A percentile compares a stretch with the other conserved stretches of the same genome.
phyloP scores from a whole-genome alignment of 768 basidiomycete genomes.

The Amanita subjunquillea region DNA sequence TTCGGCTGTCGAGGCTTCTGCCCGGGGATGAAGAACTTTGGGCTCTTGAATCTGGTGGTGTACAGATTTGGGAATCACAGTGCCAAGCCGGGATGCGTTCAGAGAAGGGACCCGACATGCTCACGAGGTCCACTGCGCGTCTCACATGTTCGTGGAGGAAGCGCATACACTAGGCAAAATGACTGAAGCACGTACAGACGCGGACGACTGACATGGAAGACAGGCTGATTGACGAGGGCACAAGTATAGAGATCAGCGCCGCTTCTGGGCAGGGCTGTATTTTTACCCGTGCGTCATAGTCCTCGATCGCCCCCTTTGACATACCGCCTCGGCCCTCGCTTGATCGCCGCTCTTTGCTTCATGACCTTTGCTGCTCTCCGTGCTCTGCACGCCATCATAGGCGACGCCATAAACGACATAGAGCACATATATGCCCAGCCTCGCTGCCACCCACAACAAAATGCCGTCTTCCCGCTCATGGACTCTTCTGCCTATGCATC shows the following conservation, averaged over 20 bases:
- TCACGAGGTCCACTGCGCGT: not conserved
- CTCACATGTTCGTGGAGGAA: not conserved
- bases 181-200: constrained; percentile 2
- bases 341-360: constrained; percentile 5
- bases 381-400: constrained; percentile 55
- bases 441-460: not conserved
- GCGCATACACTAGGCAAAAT: not conserved
- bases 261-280: constrained; percentile 1
- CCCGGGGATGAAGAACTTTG: not conserved
- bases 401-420: constrained; percentile 59
- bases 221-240: constrained; percentile 18
- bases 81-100: not conserved
- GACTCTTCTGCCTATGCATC: constrained; percentile 16
- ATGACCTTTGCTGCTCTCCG: constrained; percentile 59
- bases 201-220: constrained; percentile 16
- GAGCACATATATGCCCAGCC: constrained; percentile 41
- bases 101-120: too few relatives aligned
- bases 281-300: constrained; percentile 3
- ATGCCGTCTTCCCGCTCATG: not conserved
- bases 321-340: not conserved
- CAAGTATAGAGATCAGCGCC: constrained; percentile 17
- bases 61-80: not conserved
- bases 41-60: not conserved
- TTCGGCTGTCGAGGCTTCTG: constrained; percentile 5
- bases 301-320: constrained; percentile 1